Evolutionary conservation across 495 filamentous ascomycete species (phyloP), one percentile per base, ranked within the genome.

Genomic region (Tricharina praecox): DNA sequence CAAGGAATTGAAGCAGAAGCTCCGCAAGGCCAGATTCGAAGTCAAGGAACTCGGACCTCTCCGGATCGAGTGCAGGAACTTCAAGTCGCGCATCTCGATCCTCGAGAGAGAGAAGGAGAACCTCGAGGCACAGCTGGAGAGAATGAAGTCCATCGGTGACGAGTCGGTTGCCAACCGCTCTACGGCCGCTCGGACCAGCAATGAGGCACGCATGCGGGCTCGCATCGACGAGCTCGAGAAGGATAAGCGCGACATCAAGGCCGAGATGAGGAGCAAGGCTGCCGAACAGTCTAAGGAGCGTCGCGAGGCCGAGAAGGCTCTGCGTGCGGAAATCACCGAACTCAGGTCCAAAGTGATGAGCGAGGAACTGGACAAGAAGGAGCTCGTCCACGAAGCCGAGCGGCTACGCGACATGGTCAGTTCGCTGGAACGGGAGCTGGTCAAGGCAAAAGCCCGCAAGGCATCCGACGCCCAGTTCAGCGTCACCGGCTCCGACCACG

Each of bases 311-410:
- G 66, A 64, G 41, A 63, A 58, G 35, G 64, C 68, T 7, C 71
- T 70, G 49, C 71, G 77, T 26, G 62, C 70, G 18, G 66, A 79
- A 16, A 73, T 81, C 46, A 72, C 74, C 16, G 70, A 77, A 41
- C 68, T 78, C 52, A 78, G 76, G 53, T 52, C 62, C 19, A 67
- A 71, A 50, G 61, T 73, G 62, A 50, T 62, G 53, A 64, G 74
- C 67, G 62, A 73, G 43, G 62, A 73, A 53, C 52, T 73, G 46
- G 70, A 79, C 25, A 65, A 76, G 36, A 68, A 77, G 43, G 76
- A 71, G 55, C 80, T 80, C 24, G 76, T 82, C 48, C 68, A 71
- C 44, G 80, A 79, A 54, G 75, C 76, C 10, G 67, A 71, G 3
- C 68, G 71, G 16, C 64, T 82, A 7, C 69, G 73, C 53, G 72